Evolutionary conservation across 805 yeast genomes (phyloP).

Genomic region (Yamadazyma nakazawae): DNA sequence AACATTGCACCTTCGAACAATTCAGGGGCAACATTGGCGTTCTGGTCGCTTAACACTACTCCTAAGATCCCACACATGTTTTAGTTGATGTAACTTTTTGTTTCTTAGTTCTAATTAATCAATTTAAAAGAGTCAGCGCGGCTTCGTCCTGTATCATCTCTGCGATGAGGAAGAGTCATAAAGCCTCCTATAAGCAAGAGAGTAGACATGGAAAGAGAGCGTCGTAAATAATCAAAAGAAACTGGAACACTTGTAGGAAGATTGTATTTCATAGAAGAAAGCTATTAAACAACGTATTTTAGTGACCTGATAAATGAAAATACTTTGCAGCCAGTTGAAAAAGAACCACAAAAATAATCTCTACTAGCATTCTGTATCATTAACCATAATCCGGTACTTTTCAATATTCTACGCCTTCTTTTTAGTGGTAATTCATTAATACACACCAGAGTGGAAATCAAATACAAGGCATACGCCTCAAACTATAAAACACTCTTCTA

Average conservation of each 20-base stretch:
- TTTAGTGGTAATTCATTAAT: not conserved
- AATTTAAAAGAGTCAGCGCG: conserved; percentile 5
- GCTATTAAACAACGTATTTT: no score
- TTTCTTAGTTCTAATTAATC: not conserved
- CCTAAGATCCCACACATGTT: conserved; percentile 95
- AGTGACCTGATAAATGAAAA: no score
- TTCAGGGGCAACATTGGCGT: conserved; percentile 78
- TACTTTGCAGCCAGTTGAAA: no score
- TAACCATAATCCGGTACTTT: not conserved
- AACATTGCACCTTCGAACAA: conserved; percentile 89
- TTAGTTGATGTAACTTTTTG: not conserved
- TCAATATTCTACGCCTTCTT: not conserved
- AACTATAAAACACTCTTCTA: conserved; percentile 8
- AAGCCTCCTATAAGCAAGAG: not conserved
- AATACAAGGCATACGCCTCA: conserved; percentile 6
- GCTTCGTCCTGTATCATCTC: conserved; percentile 2
- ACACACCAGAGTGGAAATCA: conserved; percentile 1
- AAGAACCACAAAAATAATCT: no score
- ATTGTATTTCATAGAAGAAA: no score
- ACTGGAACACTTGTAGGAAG: no score
- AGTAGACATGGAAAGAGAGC: no score
- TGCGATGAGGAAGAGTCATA: conserved; percentile 1
- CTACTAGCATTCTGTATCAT: not conserved
- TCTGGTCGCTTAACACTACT: conserved; percentile 73
- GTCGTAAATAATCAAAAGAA: no score